These are phyloP conservation scores for Candolleomyces efflorescens DNA, from an alignment of 768 basidiomycete species.

Conservation along the genomic window DNA sequence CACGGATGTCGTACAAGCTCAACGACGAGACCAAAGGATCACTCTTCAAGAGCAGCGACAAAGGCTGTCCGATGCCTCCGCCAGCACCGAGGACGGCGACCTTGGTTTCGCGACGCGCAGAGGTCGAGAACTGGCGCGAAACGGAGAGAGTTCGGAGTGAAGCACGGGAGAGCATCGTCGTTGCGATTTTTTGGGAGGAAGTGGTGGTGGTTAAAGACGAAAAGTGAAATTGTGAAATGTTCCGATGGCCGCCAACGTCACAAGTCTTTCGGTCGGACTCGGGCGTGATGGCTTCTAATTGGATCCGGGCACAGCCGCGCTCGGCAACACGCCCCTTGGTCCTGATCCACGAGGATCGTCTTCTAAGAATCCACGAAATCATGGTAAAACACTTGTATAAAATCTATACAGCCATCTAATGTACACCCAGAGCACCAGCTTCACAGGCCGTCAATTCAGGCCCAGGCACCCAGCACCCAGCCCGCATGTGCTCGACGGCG, in stretches of 20 bases:
- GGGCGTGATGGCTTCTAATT: neutral
- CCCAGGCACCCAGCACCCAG: no score
- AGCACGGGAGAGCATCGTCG: conserved; percentile 62
- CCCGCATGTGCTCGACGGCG: no score
- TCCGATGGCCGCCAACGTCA: neutral
- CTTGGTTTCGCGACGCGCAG: conserved; percentile 68
- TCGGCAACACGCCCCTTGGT: no score
- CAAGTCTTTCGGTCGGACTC: neutral
- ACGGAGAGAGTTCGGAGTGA: conserved; percentile 56
- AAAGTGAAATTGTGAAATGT: neutral
- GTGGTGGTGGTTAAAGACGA: conserved; percentile 13
- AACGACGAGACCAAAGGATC: conserved; percentile 87
- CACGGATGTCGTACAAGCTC: conserved; percentile 91
- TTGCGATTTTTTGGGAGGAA: conserved; percentile 2
- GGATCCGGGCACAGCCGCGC: no score
- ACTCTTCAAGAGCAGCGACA: conserved; percentile 89
- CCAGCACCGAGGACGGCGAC: conserved; percentile 97
- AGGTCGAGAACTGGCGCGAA: conserved; percentile 69
- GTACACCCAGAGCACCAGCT: no score
- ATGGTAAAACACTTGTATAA: no score
- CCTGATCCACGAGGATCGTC: no score
- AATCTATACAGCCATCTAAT: no score
- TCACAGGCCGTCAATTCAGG: no score
- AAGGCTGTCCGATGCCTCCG: conserved; percentile 97
- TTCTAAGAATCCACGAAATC: no score